Conservation (phyloP, 2,329 filamentous ascomycete genomes). For the Rutstroemia sp. region DNA sequence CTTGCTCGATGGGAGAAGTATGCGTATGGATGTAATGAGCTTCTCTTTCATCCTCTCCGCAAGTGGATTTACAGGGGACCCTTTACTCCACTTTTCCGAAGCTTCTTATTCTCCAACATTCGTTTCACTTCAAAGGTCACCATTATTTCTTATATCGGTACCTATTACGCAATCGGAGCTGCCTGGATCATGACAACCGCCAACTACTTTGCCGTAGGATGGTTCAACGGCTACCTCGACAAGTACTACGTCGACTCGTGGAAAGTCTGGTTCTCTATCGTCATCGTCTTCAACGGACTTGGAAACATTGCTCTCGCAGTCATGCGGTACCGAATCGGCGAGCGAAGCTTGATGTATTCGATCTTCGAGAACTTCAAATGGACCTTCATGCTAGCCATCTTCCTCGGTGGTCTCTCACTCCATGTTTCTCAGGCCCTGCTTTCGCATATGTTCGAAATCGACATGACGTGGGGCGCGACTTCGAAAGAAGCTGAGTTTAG, state of each 20-base stretch:
- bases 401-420: constrained; percentile 73
- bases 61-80: constrained; percentile 68
- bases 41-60: constrained; percentile 70
- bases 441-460: constrained; percentile 75
- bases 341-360: constrained; percentile 50
- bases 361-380: constrained; percentile 64
- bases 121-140: constrained; percentile 70
- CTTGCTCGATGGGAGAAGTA: constrained; percentile 83
- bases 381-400: constrained; percentile 68
- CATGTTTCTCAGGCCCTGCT: constrained; percentile 76
- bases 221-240: constrained; percentile 70
- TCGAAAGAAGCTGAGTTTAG: constrained; percentile 75
- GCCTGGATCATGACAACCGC: constrained; percentile 65
- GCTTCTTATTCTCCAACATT: constrained; percentile 66
- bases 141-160: constrained; percentile 70
- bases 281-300: constrained; percentile 69
- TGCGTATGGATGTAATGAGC: constrained; percentile 75
- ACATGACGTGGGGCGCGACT: constrained; percentile 83
- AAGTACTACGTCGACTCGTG: constrained; percentile 75
- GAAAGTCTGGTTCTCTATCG: constrained; percentile 74
- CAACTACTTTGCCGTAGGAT: constrained; percentile 72
- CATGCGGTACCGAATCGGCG: constrained; percentile 65
- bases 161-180: constrained; percentile 71
- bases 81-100: constrained; percentile 71
- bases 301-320: constrained; percentile 66